phyloP scores from a whole-genome alignment of 371 early-diverging fungal species.

The Mucor irregularis region DNA sequence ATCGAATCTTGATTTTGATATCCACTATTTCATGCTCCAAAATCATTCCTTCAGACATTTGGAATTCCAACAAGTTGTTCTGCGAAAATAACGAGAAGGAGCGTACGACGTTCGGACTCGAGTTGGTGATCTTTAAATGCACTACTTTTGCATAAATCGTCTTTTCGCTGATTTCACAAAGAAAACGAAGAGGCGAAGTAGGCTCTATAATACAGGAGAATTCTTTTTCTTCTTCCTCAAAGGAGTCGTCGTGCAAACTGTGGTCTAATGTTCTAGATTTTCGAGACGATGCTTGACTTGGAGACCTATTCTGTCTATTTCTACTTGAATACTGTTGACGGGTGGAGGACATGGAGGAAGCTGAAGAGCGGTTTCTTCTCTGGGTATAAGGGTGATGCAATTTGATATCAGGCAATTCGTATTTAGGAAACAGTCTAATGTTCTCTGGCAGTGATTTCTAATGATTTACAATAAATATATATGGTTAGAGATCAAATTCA shows the following conservation, averaged over 20 bases:
- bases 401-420: slow-evolving; percentile 10
- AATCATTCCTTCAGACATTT: slow-evolving; percentile 7
- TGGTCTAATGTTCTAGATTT: not conserved
- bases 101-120: not conserved
- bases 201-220: slow-evolving; percentile 1
- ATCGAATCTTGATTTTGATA: slow-evolving; percentile 4
- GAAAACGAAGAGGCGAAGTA: slow-evolving; percentile 5
- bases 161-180: slow-evolving; percentile 8
- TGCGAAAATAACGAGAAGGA: slow-evolving; percentile 8
- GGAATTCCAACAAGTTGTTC: slow-evolving; percentile 10
- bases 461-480: not conserved
- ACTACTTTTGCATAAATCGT: slow-evolving; percentile 15
- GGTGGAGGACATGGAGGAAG: not conserved
- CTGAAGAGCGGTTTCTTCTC: not conserved
- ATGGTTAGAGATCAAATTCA: not conserved
- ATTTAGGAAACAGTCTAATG: not conserved
- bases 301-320: not conserved
- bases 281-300: not conserved
- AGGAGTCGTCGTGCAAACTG: too few relatives aligned
- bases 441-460: slow-evolving; percentile 10
- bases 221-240: not conserved
- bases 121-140: slow-evolving; percentile 10
- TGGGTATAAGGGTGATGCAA: slow-evolving; percentile 13
- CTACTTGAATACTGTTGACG: not conserved
- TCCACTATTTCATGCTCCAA: slow-evolving; percentile 8